Conservation (phyloP, 805 yeast genomes). For the Maudiozyma barnettii region DNA sequence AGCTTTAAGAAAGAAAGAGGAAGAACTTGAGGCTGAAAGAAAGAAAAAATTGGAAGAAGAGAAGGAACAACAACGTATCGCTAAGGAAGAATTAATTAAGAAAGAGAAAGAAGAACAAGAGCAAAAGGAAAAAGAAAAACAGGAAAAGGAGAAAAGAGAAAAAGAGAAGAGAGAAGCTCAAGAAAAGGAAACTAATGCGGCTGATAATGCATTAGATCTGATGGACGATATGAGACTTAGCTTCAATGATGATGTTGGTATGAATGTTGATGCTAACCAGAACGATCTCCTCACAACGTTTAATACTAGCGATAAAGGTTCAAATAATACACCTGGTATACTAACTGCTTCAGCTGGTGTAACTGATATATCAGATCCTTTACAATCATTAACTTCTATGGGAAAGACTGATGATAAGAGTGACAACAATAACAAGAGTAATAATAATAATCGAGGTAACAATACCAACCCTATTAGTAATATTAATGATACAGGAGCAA, state of each 20-base stretch:
- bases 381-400: background rate
- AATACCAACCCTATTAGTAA: background rate
- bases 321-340: background rate
- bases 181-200: slow-evolving; percentile 1
- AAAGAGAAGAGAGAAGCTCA: slow-evolving; percentile 1
- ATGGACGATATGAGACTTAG: slow-evolving; percentile 9
- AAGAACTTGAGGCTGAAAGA: slow-evolving; percentile 13
- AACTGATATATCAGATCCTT: background rate
- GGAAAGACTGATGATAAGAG: background rate
- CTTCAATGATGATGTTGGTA: slow-evolving; percentile 5
- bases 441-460: background rate
- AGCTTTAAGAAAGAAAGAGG: slow-evolving; percentile 18
- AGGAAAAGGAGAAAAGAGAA: background rate
- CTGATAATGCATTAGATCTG: slow-evolving; percentile 1
- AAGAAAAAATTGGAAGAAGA: slow-evolving; percentile 15
- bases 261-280: background rate
- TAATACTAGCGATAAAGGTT: background rate
- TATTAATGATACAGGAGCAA: slow-evolving; percentile 1
- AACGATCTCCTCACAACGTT: background rate
- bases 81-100: background rate
- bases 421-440: background rate
- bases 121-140: slow-evolving; percentile 2
- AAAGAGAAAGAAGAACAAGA: slow-evolving; percentile 7
- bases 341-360: background rate
- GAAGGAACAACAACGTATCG: slow-evolving; percentile 7